Evolutionary conservation across 805 yeast species (phyloP).

Genomic region (Lachancea quebecensis): DNA sequence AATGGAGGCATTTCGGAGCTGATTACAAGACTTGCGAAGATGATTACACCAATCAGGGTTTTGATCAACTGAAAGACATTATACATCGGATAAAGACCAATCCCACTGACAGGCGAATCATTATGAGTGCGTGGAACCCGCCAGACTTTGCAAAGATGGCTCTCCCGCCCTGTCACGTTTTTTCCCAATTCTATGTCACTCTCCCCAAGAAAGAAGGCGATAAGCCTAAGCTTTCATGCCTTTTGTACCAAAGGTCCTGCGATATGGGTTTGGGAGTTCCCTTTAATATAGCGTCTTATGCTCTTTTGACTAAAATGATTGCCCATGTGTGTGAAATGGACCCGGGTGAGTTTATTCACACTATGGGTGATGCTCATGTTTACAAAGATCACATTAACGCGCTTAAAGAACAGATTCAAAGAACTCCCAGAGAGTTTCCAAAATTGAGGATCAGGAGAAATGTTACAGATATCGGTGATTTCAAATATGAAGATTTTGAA

Average conservation of each 20-base stretch:
- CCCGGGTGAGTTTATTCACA: slow-evolving; percentile 91
- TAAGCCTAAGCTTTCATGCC: slow-evolving; percentile 73
- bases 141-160: slow-evolving; percentile 94
- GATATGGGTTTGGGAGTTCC: slow-evolving; percentile 99
- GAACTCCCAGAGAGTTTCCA: slow-evolving; percentile 79
- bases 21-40: slow-evolving; percentile 79
- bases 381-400: slow-evolving; percentile 93
- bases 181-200: slow-evolving; percentile 89
- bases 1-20: slow-evolving; percentile 99
- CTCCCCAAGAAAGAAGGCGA: slow-evolving; percentile 50
- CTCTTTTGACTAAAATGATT: slow-evolving; percentile 85
- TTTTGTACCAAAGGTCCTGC: slow-evolving; percentile 93
- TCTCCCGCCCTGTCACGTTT: slow-evolving; percentile 96
- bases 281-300: slow-evolving; percentile 94
- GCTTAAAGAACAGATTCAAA: slow-evolving; percentile 64
- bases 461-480: slow-evolving; percentile 74
- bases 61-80: slow-evolving; percentile 79
- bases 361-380: slow-evolving; percentile 95
- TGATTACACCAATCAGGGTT: slow-evolving; percentile 82
- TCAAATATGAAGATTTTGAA: slow-evolving; percentile 81
- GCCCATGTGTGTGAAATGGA: slow-evolving; percentile 94
- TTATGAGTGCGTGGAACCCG: slow-evolving; percentile 97
- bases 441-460: slow-evolving; percentile 62
- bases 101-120: slow-evolving; percentile 92
- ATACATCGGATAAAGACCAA: slow-evolving; percentile 74